phyloP scores from a whole-genome alignment of 495 filamentous ascomycete species.

The Penicillium arizonense region DNA sequence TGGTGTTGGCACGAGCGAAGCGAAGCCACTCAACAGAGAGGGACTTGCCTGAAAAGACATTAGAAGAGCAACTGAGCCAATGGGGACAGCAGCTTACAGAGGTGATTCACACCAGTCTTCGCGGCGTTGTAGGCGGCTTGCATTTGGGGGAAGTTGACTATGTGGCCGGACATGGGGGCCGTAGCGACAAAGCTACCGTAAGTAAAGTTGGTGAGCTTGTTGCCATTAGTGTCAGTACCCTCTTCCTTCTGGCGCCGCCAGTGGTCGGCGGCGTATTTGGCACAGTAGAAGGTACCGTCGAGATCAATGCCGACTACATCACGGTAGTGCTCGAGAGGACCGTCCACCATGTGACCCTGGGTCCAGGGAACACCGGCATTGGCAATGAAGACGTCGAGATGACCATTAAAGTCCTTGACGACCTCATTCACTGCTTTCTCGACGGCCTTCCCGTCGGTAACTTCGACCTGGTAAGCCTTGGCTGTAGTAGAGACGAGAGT shows the following conservation, averaged over 20 bases:
- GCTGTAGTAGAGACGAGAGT: slow-evolving; percentile 39
- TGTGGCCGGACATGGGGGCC: slow-evolving; percentile 79
- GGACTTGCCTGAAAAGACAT: slow-evolving; percentile 52
- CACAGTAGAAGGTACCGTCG: slow-evolving; percentile 81
- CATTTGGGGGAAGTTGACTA: slow-evolving; percentile 84
- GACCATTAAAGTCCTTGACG: slow-evolving; percentile 68
- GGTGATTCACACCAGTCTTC: slow-evolving; percentile 81
- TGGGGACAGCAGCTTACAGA: slow-evolving; percentile 53
- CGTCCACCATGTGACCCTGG: slow-evolving; percentile 65
- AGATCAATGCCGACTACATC: slow-evolving; percentile 73
- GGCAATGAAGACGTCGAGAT: slow-evolving; percentile 77
- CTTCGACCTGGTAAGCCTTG: slow-evolving; percentile 73
- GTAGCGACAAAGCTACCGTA: slow-evolving; percentile 77
- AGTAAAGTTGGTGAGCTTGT: slow-evolving; percentile 62
- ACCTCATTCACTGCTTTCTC: slow-evolving; percentile 53
- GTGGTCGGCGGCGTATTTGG: slow-evolving; percentile 69
- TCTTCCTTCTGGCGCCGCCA: slow-evolving; percentile 65
- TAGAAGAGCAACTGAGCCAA: background rate
- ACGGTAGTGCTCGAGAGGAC: slow-evolving; percentile 61
- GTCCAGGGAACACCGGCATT: slow-evolving; percentile 79
- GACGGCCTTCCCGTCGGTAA: slow-evolving; percentile 59
- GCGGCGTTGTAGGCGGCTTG: slow-evolving; percentile 86
- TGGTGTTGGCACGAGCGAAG: slow-evolving; percentile 77
- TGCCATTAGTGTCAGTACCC: slow-evolving; percentile 63
- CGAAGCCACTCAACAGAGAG: slow-evolving; percentile 85